Evolutionary conservation across 768 basidiomycete genomes (phyloP), one percentile per base, ranked within the genome.

Genomic region (Sistotremastrum niveocremeum): DNA sequence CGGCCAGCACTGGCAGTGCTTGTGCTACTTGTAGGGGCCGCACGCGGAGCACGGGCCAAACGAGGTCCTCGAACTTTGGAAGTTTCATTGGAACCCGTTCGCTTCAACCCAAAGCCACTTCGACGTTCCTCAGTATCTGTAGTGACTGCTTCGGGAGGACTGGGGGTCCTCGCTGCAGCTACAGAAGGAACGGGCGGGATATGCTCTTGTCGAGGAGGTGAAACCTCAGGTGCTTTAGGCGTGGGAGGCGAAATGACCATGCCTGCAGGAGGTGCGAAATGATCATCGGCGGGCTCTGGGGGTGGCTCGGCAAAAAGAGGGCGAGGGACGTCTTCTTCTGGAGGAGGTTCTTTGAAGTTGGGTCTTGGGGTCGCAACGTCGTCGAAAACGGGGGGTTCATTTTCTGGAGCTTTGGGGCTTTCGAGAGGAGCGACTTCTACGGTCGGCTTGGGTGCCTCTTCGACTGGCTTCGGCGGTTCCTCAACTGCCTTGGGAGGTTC

Each of bases 311-410:
- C 34, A 6, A 53, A 57, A 37, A 62, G 54, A 8, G 53, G 51
- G 3, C 62, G 61, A 28, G 69, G 56, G 37, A 74, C 69, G 44
- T 76, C 74, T 29, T 61, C 51, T 61, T 81, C 81, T 3, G 76
- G 75, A 29, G 76, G 73, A 6, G 79, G 81, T 45, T 78, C 77
- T 54, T 68, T 81, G 61, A 81, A 84, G 0, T 58, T 47, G 4
- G 79, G 79, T 34, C 65, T 65, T 3, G 60, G 51, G 11, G 63
- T 58, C 7, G 46, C 62, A 45, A 62, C 58, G 20, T 64, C 60
- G 30, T 64, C 5, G 56, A 52, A 47, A 49, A 51, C 30, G 44
- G 52, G 53, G 29, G 63, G 65, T 35, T 30, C 20, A 43, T 39
- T 46, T 6, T 30, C 34, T 28, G 42, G 35, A 42, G 47, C 34